A percentile compares a stretch with the other conserved stretches of the same genome.
These are phyloP conservation scores for Gnetum montanum DNA, from an alignment of 75 land plant genomes.

Conservation along the genomic window DNA sequence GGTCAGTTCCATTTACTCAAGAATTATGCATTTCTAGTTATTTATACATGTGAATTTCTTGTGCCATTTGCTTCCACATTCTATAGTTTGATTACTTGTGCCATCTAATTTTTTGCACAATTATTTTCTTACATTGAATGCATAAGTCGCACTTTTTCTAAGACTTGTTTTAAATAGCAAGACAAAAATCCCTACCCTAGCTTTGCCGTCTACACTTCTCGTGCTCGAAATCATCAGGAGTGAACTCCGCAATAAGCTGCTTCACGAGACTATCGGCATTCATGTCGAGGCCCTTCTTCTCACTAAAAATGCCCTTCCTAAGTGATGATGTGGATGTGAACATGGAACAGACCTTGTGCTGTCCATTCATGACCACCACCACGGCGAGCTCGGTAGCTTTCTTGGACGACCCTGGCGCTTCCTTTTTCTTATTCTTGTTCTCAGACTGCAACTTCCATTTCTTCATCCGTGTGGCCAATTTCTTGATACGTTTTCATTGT, in stretches of 20 bases:
- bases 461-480: constrained; percentile 21
- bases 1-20: too few relatives aligned
- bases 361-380: constrained; percentile 75
- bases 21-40: too few relatives aligned
- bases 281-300: constrained; percentile 12
- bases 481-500: constrained; percentile 28
- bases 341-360: constrained; percentile 73
- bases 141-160: too few relatives aligned
- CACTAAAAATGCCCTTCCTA: constrained; percentile 24
- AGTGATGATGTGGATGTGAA: constrained; percentile 47
- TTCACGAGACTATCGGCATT: constrained; percentile 65
- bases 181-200: too few relatives aligned
- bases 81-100: too few relatives aligned
- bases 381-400: constrained; percentile 32
- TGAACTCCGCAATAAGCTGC: constrained; percentile 68
- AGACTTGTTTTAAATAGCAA: too few relatives aligned
- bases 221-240: constrained; percentile 64
- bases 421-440: constrained; percentile 13
- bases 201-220: constrained; percentile 49
- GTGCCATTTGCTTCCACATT: too few relatives aligned
- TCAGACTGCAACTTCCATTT: constrained; percentile 16
- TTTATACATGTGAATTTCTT: too few relatives aligned
- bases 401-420: constrained; percentile 4
- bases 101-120: too few relatives aligned
- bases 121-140: too few relatives aligned